Evolutionary conservation across 2,329 filamentous ascomycete genomes (phyloP).

Genomic region (Zymoseptoria crescenta): DNA sequence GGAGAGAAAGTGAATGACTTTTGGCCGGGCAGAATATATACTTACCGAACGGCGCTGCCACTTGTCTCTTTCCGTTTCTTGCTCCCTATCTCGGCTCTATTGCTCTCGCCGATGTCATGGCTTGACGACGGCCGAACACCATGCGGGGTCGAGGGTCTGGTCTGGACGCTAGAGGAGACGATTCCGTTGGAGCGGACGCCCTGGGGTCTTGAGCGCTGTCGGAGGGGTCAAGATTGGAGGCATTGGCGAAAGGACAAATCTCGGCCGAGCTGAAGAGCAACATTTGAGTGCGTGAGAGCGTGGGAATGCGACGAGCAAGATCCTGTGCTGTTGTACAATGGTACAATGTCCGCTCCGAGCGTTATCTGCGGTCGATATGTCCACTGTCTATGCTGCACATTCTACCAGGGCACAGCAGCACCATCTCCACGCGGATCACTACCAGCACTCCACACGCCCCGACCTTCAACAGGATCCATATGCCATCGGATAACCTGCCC

Average conservation of each 20-base stretch:
- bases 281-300: too few species aligned
- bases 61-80: background rate
- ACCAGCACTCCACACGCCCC: slow-evolving; percentile 73
- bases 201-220: background rate
- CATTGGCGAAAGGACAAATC: background rate
- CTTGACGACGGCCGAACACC: background rate
- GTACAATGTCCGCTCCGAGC: background rate
- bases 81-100: background rate
- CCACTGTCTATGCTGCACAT: background rate
- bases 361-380: background rate
- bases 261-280: background rate
- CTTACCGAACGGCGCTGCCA: background rate
- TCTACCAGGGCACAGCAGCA: slow-evolving; percentile 43
- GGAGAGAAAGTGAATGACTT: background rate
- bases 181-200: background rate
- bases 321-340: background rate
- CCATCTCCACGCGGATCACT: slow-evolving; percentile 87
- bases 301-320: too few species aligned
- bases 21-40: background rate
- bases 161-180: background rate
- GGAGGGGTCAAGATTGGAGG: background rate
- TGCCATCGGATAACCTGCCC: slow-evolving; percentile 80
- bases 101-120: background rate
- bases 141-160: background rate
- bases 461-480: slow-evolving; percentile 57